These are phyloP conservation scores for Backusella australiensis DNA, from an alignment of 192 early-diverging fungal species.

Conservation along the genomic window DNA sequence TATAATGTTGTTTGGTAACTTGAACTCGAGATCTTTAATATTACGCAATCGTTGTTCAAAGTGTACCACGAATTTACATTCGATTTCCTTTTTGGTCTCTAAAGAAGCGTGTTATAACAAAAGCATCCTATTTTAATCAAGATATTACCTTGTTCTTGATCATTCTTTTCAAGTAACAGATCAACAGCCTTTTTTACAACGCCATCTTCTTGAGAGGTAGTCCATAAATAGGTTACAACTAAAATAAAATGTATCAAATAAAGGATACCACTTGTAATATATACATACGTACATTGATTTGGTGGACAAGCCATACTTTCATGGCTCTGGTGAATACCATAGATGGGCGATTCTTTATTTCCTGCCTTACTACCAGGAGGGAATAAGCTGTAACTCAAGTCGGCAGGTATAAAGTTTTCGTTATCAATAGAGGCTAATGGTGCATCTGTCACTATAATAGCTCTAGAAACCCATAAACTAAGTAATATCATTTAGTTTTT, in stretches of 20 bases:
- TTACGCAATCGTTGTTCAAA: constrained; percentile 43
- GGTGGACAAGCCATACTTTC: constrained; percentile 27
- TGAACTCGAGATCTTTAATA: constrained; percentile 18
- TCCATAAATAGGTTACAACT: constrained; percentile 38
- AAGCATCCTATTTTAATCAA: not conserved
- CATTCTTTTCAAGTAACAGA: constrained; percentile 5
- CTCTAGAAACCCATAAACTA: constrained; percentile 16
- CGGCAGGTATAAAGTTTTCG: constrained; percentile 8
- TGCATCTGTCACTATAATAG: constrained; percentile 4
- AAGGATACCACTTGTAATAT: not conserved
- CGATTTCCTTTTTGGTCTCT: not conserved
- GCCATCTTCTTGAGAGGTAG: constrained; percentile 24
- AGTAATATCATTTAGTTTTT: not conserved
- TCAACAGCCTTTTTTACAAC: constrained; percentile 9
- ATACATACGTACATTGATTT: constrained; percentile 20
- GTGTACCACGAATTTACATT: constrained; percentile 40
- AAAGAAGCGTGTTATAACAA: not conserved
- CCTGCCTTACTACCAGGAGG: constrained; percentile 13
- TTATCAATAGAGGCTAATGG: not conserved
- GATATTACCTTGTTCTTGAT: constrained; percentile 30
- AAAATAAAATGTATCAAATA: constrained; percentile 17
- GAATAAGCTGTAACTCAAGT: constrained; percentile 15
- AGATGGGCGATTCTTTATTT: not conserved
- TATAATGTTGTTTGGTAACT: constrained; percentile 46
- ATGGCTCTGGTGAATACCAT: constrained; percentile 12